Base-by-base conservation (phyloP, 2,329 filamentous ascomycete species). In the Ophiocordyceps sinensis region DNA sequence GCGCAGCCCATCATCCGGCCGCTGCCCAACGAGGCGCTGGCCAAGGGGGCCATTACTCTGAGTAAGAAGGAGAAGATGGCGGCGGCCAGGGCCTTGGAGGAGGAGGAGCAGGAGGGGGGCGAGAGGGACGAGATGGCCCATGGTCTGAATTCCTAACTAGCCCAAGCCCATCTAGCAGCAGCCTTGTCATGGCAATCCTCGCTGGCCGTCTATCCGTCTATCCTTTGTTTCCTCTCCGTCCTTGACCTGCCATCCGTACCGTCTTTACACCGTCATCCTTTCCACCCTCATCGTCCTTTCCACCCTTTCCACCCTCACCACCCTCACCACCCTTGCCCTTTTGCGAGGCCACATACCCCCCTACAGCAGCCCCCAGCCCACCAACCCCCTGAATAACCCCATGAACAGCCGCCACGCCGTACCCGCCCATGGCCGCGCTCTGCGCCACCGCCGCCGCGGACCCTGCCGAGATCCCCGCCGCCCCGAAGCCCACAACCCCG, bases 1-100 rank as follows among this genome's bases (percentile, higher is more conserved):
- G 86, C 79, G 40, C 88, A 96, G 64, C 82, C 89, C 4, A 85
- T 94, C 52, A 74, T 95, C 7, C 68, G 88, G 42, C 88, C 87
- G 34, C 59, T 95, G 53, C 91, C 91, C 0, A 83, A 82, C 50
- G 89, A 96, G 64, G 91, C 91, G 3, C 53, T 91, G 48, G 79
- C 81, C 46, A 87, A 85, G 57, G 88, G 88, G 0, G 80, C 83
- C 3, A 70, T 94, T 58, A 74, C 70, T 43, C 57, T 80, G 46
- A 85, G 79, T 52, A 88, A 86, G 65, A 87, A 87, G 57, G 69
- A 63, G 37, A 59, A 62, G 49, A 56, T 57, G 7, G 45, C 49
- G 15, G 37, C 49, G 41, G 45, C 37, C 8, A 29, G 11, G 15
- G 26, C 35, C 19, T 36, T 36, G 2, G 41, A 5, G 29, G 29